Percentiles rank a stretch among this genome's conserved stretches.
Evolutionary conservation across 495 filamentous ascomycete species (phyloP).

Genomic region (Annulohypoxylon nitens): DNA sequence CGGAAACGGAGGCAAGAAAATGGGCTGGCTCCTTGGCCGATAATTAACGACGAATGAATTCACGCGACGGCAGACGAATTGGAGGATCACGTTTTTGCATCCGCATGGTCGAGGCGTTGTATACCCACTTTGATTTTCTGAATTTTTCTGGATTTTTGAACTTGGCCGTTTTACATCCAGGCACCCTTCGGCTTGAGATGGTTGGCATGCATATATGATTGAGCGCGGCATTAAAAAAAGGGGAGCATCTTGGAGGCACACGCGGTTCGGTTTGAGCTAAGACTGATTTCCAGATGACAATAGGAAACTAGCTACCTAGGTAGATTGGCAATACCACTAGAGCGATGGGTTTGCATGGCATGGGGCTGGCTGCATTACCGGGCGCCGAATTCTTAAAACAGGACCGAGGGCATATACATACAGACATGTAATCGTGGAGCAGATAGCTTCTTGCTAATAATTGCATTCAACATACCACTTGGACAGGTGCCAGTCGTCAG

Average conservation of each 20-base stretch:
- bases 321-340: constrained; percentile 42
- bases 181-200: constrained; percentile 9
- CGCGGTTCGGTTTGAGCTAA: constrained; percentile 14
- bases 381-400: constrained; percentile 19
- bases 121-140: constrained; percentile 48
- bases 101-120: constrained; percentile 48
- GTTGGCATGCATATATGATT: constrained; percentile 13
- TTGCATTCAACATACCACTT: constrained; percentile 18
- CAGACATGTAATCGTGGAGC: constrained; percentile 32
- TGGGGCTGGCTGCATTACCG: constrained; percentile 25
- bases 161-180: constrained; percentile 5
- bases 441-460: constrained; percentile 36
- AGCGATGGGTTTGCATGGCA: constrained; percentile 32
- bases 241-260: constrained; percentile 12
- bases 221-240: constrained; percentile 10
- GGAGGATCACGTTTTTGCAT: constrained; percentile 40
- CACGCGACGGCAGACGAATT: constrained; percentile 36
- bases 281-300: constrained; percentile 28
- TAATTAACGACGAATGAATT: constrained; percentile 42
- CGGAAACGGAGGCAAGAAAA: constrained; percentile 36
- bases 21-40: constrained; percentile 50
- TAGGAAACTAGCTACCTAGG: constrained; percentile 3
- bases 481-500: not conserved
- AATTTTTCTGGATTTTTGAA: not conserved
- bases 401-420: constrained; percentile 18